Base-by-base conservation (phyloP, 2,329 filamentous ascomycete species). In the Helotiales sp. region DNA sequence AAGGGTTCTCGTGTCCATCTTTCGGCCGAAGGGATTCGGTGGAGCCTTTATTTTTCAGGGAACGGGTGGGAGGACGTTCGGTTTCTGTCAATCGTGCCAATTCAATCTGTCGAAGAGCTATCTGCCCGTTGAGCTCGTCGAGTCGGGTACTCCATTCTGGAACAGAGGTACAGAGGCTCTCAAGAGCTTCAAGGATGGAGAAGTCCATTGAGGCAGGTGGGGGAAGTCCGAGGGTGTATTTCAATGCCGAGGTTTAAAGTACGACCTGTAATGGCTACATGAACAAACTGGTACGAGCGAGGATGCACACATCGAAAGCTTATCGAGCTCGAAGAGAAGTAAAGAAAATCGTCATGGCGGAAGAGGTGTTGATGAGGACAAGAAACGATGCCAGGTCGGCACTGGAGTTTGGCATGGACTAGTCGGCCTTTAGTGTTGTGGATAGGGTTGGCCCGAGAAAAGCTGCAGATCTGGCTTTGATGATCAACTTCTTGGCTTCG, bases 121-220 rank as follows among this genome's bases (percentile, higher is more conserved):
- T 85, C 70, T 87, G 80, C 58, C 77, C 76, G 67, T 78, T 85
- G 57, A 88, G 77, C 52, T 85, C 80, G 60, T 86, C 81, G 44
- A 88, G 77, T 22, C 81, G 79, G 58, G 74, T 74, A 34, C 82
- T 74, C 85, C 85, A 88, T 69, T 81, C 78, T 15, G 84, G 85
- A 40, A 86, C 77, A 59, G 85, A 82, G 62, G 71, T 75, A 54
- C 76, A 75, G 34, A 88, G 75, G 58, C 79, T 79, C 54, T 75
- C 79, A 54, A 88, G 72, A 27, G 83, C 80, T 59, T 87, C 84
- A 73, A 82, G n/a, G 19, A 62, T 67, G 2, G 67, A 69, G 59
- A 68, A 67, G 24, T 40, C 44, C 63, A 64, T 63, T 22, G 31
- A 53, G 52, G 24, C n/a, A 10, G 44, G 27, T 48, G 15, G 5